Base-by-base conservation (phyloP, 139 green algal species). In the Volvox africanus region DNA sequence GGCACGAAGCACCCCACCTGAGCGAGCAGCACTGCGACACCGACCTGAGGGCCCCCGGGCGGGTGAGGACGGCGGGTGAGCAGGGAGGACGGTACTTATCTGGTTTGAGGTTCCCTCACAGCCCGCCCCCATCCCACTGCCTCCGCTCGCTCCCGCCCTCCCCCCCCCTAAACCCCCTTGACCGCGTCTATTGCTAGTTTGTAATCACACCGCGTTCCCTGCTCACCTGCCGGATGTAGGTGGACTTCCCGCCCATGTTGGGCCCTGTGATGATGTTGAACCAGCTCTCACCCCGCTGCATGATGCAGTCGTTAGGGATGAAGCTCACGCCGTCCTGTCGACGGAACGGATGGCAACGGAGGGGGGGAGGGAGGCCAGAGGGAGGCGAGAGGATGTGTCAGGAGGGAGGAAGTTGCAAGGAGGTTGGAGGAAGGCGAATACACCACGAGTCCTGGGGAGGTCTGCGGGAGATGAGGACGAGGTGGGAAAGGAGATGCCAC, bases 181-280 rank as follows among this genome's bases (percentile, higher is more conserved):
- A 2, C 11, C 11, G 65, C 21, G 65, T 16, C 65, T 16, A 73
- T 3, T 22, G 18, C 5, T 55, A 14, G 44, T 55, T 55, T 55
- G 44, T 9, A 55, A 14, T 55, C 44, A 55, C 44, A 55, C 44
- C 44, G 9, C 9, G 44, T 55, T 0, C 5, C 61, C 62, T 24
- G 0, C 86, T 19, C 44, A 98, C 97, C 94, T 99, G 97, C 16
- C 98, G 95, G 87, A 99, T 99, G 95, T 96, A 99, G 17, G 98
- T 99, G 30, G 94, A 98, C 93, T 99, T 99, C 79, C 98, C 98
- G 44, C 98, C 98, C 98, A 99, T 99, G 96, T 99, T 99, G n/a
- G 98, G 98, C 11, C 98, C 98, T 0, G 98, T 99, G 92, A 99
- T 99, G 93, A 99, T 95, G 88, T 98, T 96, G 94, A 99, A 99